These are phyloP conservation scores for Vinca minor DNA, from an alignment of 257 asterid genomes.

Conservation along the genomic window DNA sequence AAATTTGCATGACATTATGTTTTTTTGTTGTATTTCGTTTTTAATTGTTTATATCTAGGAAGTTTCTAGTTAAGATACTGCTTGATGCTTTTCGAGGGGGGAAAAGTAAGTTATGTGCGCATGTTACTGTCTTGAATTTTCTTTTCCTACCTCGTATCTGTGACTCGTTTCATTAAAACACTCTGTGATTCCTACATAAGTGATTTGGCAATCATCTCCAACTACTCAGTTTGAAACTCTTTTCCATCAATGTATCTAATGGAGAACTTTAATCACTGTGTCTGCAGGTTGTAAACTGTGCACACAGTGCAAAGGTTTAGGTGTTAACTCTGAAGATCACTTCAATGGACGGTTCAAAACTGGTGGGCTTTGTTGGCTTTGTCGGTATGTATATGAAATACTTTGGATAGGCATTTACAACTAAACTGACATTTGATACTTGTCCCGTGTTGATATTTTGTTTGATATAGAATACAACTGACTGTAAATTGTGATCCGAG, in stretches of 20 bases:
- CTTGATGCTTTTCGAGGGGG: not conserved
- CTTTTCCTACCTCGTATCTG: not conserved
- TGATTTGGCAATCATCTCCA: not conserved
- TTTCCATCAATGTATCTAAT: not conserved
- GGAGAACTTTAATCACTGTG: not conserved
- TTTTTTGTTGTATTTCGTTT: not conserved
- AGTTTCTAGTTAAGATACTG: not conserved
- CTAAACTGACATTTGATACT: not conserved
- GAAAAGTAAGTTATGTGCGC: not conserved
- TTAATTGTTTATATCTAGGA: not conserved
- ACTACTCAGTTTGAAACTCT: not conserved
- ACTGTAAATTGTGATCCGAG: not conserved
- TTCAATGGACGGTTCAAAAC: slow-evolving; percentile 86
- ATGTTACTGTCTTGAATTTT: not conserved
- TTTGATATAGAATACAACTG: not conserved
- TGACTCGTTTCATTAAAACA: not conserved
- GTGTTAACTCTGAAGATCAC: slow-evolving; percentile 71
- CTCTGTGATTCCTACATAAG: not conserved
- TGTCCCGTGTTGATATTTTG: not conserved
- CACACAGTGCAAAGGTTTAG: slow-evolving; percentile 62
- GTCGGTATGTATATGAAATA: slow-evolving; percentile 57
- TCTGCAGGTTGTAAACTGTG: slow-evolving; percentile 53
- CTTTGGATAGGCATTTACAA: too few relatives aligned
- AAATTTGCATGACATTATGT: not conserved
- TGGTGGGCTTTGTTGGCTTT: slow-evolving; percentile 83